phyloP scores from a whole-genome alignment of 768 basidiomycete genomes.

The Lactarius vividus region DNA sequence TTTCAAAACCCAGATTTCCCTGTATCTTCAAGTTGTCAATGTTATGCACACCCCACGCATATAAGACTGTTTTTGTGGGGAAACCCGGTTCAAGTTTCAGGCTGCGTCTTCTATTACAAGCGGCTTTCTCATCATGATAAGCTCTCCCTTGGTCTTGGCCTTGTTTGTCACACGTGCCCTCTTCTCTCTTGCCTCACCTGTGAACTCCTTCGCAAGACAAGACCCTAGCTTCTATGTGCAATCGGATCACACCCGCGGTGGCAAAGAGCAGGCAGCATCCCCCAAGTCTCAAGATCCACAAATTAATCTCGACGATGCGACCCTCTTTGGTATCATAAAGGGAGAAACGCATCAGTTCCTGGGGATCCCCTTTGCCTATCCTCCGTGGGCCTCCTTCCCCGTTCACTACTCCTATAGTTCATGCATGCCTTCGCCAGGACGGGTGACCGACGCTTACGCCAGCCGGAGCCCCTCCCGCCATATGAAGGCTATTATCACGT shows the following conservation, averaged over 20 bases:
- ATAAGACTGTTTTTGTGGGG: background rate
- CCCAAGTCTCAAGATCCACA: background rate
- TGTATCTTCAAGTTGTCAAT: background rate
- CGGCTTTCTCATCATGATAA: background rate
- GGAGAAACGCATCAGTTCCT: background rate
- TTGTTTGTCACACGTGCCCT: background rate
- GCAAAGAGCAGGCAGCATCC: background rate
- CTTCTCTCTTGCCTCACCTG: background rate
- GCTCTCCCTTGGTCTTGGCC: background rate
- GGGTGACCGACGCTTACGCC: constrained; percentile 39
- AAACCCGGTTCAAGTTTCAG: background rate
- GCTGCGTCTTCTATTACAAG: background rate
- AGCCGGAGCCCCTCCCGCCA: constrained; percentile 29
- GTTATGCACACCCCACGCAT: background rate
- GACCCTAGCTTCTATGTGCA: background rate
- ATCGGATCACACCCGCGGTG: background rate
- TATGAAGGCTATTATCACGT: constrained; percentile 27
- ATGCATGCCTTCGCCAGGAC: constrained; percentile 28
- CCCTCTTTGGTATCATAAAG: background rate
- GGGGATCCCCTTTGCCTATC: background rate
- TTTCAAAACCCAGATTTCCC: background rate
- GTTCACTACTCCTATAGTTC: background rate
- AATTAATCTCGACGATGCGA: background rate
- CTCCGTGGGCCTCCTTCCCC: background rate
- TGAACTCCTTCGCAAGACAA: background rate